Evolutionary conservation across 1,139 yeast genomes (phyloP).

Genomic region (Zygosaccharomyces sapae): DNA sequence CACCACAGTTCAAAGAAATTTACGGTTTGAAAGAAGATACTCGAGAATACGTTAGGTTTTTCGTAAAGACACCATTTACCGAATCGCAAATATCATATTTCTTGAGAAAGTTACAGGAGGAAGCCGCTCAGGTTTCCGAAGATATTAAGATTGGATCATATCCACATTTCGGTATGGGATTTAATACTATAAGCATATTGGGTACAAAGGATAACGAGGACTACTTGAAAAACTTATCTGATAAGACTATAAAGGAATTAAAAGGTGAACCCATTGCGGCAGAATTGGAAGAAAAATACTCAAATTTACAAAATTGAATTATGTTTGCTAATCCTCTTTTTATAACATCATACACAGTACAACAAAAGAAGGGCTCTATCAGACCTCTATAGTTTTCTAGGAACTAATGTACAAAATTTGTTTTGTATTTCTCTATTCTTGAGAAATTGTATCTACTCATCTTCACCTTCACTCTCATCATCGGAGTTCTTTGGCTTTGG

Average conservation of each 20-base stretch:
- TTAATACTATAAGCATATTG: constrained; percentile 67
- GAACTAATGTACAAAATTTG: constrained; percentile 2
- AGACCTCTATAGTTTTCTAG: constrained; percentile 2
- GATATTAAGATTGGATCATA: constrained; percentile 73
- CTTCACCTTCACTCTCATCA: constrained; percentile 54
- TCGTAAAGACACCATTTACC: constrained; percentile 54
- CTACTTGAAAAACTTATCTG: constrained; percentile 45
- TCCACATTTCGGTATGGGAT: constrained; percentile 66
- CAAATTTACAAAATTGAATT: constrained; percentile 20
- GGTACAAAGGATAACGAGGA: constrained; percentile 46
- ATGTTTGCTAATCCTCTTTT: background rate
- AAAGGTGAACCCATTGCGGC: constrained; percentile 53
- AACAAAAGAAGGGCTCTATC: background rate
- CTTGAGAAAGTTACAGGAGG: constrained; percentile 49
- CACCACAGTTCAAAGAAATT: constrained; percentile 30
- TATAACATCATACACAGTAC: background rate
- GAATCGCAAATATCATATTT: constrained; percentile 74
- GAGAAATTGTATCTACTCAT: background rate
- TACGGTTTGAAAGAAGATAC: constrained; percentile 25
- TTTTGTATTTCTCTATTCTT: constrained; percentile 4
- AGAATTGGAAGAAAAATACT: constrained; percentile 48
- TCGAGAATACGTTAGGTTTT: constrained; percentile 45
- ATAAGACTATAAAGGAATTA: constrained; percentile 44
- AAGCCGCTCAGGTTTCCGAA: constrained; percentile 38
- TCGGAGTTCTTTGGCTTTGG: constrained; percentile 93